These are phyloP conservation scores for Starmerella etchellsii DNA, from an alignment of 805 yeast species.

Conservation along the genomic window DNA sequence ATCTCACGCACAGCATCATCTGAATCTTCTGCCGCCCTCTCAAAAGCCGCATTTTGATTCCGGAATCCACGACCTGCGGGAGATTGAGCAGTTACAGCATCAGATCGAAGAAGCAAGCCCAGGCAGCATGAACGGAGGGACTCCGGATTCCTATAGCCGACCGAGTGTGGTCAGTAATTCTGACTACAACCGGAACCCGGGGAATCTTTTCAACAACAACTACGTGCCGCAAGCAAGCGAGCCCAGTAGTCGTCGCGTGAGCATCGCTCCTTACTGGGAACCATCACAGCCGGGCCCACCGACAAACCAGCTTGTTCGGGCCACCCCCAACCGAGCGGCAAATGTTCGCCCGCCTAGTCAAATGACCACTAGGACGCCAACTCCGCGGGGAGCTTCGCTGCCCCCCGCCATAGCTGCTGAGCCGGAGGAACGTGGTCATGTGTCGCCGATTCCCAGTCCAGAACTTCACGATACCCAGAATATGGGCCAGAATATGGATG, in stretches of 20 bases:
- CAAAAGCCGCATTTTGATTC: conserved; percentile 1
- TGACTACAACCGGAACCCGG: too few relatives aligned
- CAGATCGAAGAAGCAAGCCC: conserved; percentile 18
- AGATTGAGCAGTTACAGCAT: conserved; percentile 21
- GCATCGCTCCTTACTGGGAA: not conserved
- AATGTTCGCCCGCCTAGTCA: too few relatives aligned
- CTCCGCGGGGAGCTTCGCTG: too few relatives aligned
- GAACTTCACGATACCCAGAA: too few relatives aligned
- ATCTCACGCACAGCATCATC: conserved; percentile 5
- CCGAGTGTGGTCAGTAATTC: too few relatives aligned
- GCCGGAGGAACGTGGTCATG: not conserved
- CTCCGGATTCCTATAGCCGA: too few relatives aligned
- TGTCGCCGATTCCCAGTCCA: not conserved
- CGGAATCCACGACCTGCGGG: conserved; percentile 18
- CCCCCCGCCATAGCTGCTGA: not conserved
- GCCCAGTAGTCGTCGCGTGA: not conserved
- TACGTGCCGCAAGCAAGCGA: too few relatives aligned
- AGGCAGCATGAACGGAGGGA: conserved; percentile 1
- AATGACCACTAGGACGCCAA: too few relatives aligned
- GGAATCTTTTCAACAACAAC: not conserved
- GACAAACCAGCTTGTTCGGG: conserved; percentile 1
- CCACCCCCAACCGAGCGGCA: not conserved
- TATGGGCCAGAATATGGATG: not conserved
- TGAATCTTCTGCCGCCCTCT: conserved; percentile 8
- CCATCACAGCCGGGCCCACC: not conserved